Conservation (phyloP, 139 green algal genomes). For the Yamagishiella unicocca region DNA sequence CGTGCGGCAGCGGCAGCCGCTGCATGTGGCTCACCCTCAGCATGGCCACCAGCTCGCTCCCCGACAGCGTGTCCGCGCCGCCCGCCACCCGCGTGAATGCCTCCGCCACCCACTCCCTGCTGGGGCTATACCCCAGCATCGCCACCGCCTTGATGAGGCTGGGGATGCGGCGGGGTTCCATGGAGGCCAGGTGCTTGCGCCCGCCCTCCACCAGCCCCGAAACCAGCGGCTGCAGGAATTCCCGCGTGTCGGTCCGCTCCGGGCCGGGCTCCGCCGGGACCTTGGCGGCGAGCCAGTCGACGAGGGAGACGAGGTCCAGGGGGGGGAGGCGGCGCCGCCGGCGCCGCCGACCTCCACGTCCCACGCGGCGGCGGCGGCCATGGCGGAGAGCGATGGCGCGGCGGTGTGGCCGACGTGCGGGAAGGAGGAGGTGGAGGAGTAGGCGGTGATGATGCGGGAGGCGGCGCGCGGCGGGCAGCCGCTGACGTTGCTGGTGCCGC, state of each 20-base stretch:
- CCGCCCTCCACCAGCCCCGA: neutral
- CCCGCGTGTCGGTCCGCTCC: slow-evolving; percentile 1
- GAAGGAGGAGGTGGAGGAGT: neutral
- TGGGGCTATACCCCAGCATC: neutral
- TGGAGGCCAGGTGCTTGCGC: neutral
- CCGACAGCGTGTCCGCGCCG: neutral
- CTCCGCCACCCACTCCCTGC: slow-evolving; percentile 28
- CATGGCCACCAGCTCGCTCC: slow-evolving; percentile 38
- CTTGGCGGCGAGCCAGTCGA: slow-evolving; percentile 33
- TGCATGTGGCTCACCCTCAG: slow-evolving; percentile 33
- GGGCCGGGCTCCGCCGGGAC: neutral
- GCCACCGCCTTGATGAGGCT: neutral
- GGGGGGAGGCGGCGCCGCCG: slow-evolving; percentile 22
- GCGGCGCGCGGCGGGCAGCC: slow-evolving; percentile 17
- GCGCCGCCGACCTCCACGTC: slow-evolving; percentile 35
- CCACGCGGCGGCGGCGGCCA: slow-evolving; percentile 33
- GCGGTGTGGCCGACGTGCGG: neutral
- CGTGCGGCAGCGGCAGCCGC: slow-evolving; percentile 8
- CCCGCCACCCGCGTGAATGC: neutral
- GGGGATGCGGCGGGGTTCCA: slow-evolving; percentile 8
- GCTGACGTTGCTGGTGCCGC: slow-evolving; percentile 9
- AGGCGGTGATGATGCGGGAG: slow-evolving; percentile 32
- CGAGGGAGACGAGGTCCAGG: slow-evolving; percentile 2
- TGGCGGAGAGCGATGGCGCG: slow-evolving; percentile 2
- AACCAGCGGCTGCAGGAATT: slow-evolving; percentile 18